Base-by-base conservation (phyloP, 495 filamentous ascomycete species). In the Platismatia glauca region DNA sequence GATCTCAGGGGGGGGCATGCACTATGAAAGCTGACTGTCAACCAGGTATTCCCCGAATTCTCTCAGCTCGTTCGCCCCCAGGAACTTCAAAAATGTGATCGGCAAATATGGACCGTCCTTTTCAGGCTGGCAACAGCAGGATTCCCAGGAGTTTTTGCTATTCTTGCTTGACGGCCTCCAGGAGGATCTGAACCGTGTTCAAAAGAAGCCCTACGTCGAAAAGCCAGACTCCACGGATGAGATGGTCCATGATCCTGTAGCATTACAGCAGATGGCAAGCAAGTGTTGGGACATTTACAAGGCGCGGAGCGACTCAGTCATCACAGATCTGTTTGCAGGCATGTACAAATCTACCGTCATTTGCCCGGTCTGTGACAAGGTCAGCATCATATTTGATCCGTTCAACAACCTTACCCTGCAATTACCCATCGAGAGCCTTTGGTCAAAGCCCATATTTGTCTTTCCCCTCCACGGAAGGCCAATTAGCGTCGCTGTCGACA, bases 361-460 rank as follows among this genome's bases (percentile, higher is more conserved):
- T 62, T 98, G 94, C 71, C 95, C 93, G 2, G 82, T 77, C 12
- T 98, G 94, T 71, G 81, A 87, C 61, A 98, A 98, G 77, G 87
- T 96, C 74, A 96, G 91, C 80, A 96, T 98, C 65, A 98, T 94
- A 7, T 97, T 98, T 67, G 94, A 98, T 75, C 94, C 94, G 3
- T 98, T 95, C 81, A 97, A 89, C 76, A 94, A 91, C 62, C 74
- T 97, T 37, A 96, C 95, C 0, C 76, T 98, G 31, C 95, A 94
- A 61, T 76, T 98, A 37, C 95, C 94, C 0, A 82, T 95, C 61
- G 86, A 91, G 67, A 89, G 85, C 59, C 76, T 87, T 27, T 94
- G 89, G 85, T 80, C 74, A 59, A 85, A 86, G 62, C 76, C 83
- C 4, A 76, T 97, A 57, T 85, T 79, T 63, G 96, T 86, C 74